Evolutionary conservation across 176 grass and related monocot genomes (phyloP), one percentile per base, ranked within the genome.

Genomic region (Avena sativa): DNA sequence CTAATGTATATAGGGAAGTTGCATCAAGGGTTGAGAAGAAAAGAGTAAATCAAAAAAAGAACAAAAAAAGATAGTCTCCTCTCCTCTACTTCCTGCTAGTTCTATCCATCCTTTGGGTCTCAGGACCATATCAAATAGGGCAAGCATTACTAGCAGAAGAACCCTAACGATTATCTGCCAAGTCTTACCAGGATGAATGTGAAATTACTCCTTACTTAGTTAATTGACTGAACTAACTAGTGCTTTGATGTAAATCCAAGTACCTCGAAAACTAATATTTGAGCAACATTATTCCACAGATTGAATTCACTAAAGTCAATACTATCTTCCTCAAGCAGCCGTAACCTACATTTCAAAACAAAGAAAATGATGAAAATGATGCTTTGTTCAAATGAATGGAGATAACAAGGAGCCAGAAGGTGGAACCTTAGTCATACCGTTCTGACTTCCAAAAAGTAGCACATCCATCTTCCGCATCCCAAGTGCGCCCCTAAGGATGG

Each of bases 191-290:
- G 48, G 26, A 57, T 57, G 32, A 28, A 69, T 11, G 9, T 69
- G 20, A 86, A 55, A 85, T 13, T n/a, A 12, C 47, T 43, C 47
- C 20, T 69, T 53, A 53, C 38, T 85, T 90, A 79, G 78, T 43
- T 19, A 53, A 52, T 28, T 9, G 49, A 23, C 16, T 73, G 26
- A 79, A 81, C 36, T 17, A 73, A 85, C 21, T 58, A 40, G 12
- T 66, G 8, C 30, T 36, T 62, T 16, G 11, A 83, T 63, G 64
- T 71, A 85, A 74, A 85, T 85, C 49, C n/a, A 90, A 52, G 14
- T 93, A 97, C 95, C 95, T 98, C 91, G 79, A 98, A 91, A 82
- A 98, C 91, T 89, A 92, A 88, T 83, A 98, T 72, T 86, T 95
- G 93, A 81, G 95, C 95, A 82, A 95, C 93, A 88, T 98, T 98